phyloP scores from a whole-genome alignment of 1,139 yeast genomes.

The Candida labiduridarum region DNA sequence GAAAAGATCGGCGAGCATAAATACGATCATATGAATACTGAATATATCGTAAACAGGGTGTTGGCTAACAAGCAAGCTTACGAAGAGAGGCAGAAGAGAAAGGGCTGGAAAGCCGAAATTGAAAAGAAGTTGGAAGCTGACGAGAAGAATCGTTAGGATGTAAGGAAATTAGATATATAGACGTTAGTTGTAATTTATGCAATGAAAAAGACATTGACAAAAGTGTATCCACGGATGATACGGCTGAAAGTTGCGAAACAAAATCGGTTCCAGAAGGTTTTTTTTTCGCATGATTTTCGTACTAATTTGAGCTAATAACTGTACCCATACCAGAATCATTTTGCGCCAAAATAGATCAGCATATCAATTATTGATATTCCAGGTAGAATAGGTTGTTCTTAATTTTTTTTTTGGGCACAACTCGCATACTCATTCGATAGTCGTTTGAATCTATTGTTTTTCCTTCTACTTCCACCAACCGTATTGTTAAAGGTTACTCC shows the following conservation, averaged over 20 bases:
- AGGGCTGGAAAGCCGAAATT: slow-evolving; percentile 68
- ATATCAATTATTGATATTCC: too few relatives aligned
- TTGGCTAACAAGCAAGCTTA: slow-evolving; percentile 64
- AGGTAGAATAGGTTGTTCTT: too few relatives aligned
- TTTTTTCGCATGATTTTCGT: not conserved
- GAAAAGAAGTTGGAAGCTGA: slow-evolving; percentile 31
- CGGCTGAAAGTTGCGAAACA: too few relatives aligned
- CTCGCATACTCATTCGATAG: too few relatives aligned
- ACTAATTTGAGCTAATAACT: not conserved
- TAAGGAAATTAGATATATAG: not conserved
- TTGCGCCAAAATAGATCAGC: not conserved
- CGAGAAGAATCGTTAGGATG: slow-evolving; percentile 2
- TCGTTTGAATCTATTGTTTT: not conserved
- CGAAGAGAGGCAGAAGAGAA: slow-evolving; percentile 77
- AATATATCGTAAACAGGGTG: slow-evolving; percentile 68
- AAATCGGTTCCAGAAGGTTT: too few relatives aligned
- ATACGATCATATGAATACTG: slow-evolving; percentile 62
- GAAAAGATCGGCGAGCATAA: slow-evolving; percentile 54
- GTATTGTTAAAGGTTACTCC: not conserved
- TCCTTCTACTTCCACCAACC: not conserved
- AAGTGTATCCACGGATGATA: too few relatives aligned
- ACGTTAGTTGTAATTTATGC: not conserved
- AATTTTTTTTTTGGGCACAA: too few relatives aligned
- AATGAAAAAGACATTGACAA: too few relatives aligned
- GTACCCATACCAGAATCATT: not conserved